Conservation (phyloP, 1,284 basidiomycete genomes). For the Bjerkandera adusta region DNA sequence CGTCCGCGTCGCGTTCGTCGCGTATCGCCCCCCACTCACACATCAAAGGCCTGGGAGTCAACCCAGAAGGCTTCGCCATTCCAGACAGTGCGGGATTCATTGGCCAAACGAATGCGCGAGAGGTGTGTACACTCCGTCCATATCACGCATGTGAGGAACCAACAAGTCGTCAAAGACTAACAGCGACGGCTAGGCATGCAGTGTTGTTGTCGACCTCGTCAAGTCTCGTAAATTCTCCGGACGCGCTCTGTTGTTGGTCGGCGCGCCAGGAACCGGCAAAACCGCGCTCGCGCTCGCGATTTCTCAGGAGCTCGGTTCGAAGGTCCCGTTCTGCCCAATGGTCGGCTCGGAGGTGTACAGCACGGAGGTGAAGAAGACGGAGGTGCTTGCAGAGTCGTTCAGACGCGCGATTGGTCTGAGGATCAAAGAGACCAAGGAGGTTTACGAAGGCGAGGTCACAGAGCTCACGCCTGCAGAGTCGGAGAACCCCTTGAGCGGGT, state of each 20-base stretch:
- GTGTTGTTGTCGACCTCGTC: slow-evolving; percentile 88
- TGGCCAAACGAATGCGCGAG: slow-evolving; percentile 87
- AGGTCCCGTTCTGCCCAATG: slow-evolving; percentile 98
- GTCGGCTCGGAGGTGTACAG: slow-evolving; percentile 97
- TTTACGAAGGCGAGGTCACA: slow-evolving; percentile 98
- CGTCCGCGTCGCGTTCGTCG: slow-evolving; percentile 69
- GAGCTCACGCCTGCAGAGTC: slow-evolving; percentile 95
- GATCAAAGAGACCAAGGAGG: slow-evolving; percentile 98
- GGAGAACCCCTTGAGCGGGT: slow-evolving; percentile 94
- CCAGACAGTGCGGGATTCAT: slow-evolving; percentile 84
- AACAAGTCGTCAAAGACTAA: slow-evolving; percentile 5
- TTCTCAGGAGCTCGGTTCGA: slow-evolving; percentile 90
- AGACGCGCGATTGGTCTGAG: slow-evolving; percentile 92
- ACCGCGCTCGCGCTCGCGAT: slow-evolving; percentile 94
- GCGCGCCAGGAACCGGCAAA: slow-evolving; percentile 92
- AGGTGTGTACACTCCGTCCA: slow-evolving; percentile 50
- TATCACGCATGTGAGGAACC: background rate
- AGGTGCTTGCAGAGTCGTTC: slow-evolving; percentile 96
- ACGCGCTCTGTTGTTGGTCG: slow-evolving; percentile 83
- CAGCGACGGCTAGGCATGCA: slow-evolving; percentile 67
- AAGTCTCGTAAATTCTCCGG: slow-evolving; percentile 93
- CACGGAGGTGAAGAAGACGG: slow-evolving; percentile 98
- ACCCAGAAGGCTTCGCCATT: slow-evolving; percentile 79
- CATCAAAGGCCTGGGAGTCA: slow-evolving; percentile 94
- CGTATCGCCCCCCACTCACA: slow-evolving; percentile 91